phyloP scores from a whole-genome alignment of 768 basidiomycete species.

The Filobasidium floriforme region DNA sequence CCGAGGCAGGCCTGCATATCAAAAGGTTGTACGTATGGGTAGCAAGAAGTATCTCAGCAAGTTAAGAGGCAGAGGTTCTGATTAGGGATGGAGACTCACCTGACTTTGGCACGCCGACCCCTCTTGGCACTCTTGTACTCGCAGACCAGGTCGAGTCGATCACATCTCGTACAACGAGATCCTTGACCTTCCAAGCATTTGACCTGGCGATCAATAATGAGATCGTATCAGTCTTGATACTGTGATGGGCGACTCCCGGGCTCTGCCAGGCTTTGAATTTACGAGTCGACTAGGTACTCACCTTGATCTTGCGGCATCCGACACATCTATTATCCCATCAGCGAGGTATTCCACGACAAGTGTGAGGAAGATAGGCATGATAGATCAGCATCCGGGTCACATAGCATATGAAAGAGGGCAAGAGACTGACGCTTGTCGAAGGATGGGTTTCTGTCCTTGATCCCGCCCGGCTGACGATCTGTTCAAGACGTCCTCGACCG shows the following conservation, averaged over 20 bases:
- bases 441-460: neutral
- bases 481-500: too few species aligned
- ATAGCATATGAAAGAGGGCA: neutral
- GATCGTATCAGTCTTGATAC: too few species aligned
- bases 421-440: conserved; percentile 1
- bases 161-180: neutral
- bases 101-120: neutral
- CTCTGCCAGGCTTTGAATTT: neutral
- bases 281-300: neutral
- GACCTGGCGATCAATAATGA: neutral
- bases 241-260: neutral
- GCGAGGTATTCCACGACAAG: too few species aligned
- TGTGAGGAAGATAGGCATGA: too few species aligned
- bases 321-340: conserved; percentile 3
- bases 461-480: too few species aligned
- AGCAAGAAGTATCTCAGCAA: neutral
- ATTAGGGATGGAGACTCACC: neutral
- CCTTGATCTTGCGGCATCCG: conserved; percentile 6
- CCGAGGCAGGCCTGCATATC: neutral
- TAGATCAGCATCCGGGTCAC: neutral
- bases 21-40: neutral
- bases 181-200: neutral
- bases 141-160: neutral
- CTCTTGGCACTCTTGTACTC: conserved; percentile 1
- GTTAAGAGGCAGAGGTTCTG: too few species aligned